Conservation (phyloP, 140 eudicot genomes). For the Flaveria floridana region DNA sequence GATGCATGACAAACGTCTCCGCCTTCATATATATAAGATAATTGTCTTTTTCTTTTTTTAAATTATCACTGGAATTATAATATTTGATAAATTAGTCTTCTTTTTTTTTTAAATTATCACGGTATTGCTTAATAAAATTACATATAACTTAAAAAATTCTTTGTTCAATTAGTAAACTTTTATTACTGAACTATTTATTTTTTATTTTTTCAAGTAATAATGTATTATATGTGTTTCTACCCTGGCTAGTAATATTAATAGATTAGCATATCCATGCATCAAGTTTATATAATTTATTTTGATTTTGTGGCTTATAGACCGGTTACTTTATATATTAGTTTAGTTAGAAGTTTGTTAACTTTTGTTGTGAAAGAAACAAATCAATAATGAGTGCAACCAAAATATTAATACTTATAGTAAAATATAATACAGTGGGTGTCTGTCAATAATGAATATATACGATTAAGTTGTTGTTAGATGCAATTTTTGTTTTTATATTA, state of each 20-base stretch:
- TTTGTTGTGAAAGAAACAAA: background rate
- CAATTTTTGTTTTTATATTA: background rate
- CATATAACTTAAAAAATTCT: too few relatives aligned
- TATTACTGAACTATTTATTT: too few relatives aligned
- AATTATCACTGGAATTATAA: background rate
- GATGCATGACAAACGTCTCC: conserved; percentile 29
- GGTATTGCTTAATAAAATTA: too few relatives aligned
- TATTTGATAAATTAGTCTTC: background rate
- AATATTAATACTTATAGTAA: background rate
- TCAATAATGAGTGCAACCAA: background rate
- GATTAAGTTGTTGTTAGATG: background rate
- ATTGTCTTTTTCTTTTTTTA: too few relatives aligned
- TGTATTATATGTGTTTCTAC: too few relatives aligned
- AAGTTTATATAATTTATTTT: background rate
- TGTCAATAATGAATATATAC: background rate
- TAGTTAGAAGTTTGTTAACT: background rate
- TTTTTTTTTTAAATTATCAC: too few relatives aligned
- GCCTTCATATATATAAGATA: conserved; percentile 6
- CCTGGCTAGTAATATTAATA: too few relatives aligned
- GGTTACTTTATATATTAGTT: background rate
- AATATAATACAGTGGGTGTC: background rate
- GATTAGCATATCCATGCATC: conserved; percentile 19
- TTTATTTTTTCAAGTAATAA: too few relatives aligned
- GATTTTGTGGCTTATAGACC: background rate
- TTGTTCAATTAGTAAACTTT: too few relatives aligned